Conservation (phyloP, 768 basidiomycete genomes). For the Macrolepiota dolichaula region DNA sequence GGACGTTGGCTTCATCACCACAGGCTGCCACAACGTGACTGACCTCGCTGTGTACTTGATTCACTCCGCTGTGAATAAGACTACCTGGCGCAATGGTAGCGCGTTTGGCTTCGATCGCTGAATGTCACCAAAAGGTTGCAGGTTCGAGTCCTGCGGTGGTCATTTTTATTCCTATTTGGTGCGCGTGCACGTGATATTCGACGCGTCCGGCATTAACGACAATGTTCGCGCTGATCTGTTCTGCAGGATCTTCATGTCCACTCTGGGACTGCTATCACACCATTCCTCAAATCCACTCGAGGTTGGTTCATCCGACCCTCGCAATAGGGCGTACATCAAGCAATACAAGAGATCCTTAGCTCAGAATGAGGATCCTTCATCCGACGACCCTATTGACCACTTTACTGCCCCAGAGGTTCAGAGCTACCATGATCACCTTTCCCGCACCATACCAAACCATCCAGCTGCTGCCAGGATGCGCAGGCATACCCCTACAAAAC, state of each 20-base stretch:
- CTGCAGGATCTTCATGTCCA: slow-evolving; percentile 5
- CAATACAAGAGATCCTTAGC: slow-evolving; percentile 27
- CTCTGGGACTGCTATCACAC: slow-evolving; percentile 41
- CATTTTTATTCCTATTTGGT: slow-evolving; percentile 31
- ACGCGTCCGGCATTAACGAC: slow-evolving; percentile 5
- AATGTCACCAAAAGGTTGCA: slow-evolving; percentile 87
- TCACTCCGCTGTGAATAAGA: slow-evolving; percentile 26
- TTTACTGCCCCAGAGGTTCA: slow-evolving; percentile 34
- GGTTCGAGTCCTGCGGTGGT: slow-evolving; percentile 95
- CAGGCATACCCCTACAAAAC: background rate
- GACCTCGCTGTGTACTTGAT: background rate
- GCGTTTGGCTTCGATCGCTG: slow-evolving; percentile 88
- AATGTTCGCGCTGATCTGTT: background rate
- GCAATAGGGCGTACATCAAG: slow-evolving; percentile 43
- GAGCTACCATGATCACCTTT: slow-evolving; percentile 50
- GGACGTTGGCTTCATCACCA: background rate
- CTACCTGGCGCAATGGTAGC: slow-evolving; percentile 93
- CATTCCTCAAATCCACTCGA: slow-evolving; percentile 78
- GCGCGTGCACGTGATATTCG: slow-evolving; percentile 9
- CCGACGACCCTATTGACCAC: slow-evolving; percentile 50
- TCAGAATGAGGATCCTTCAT: slow-evolving; percentile 31
- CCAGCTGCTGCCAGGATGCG: slow-evolving; percentile 11
- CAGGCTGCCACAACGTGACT: background rate
- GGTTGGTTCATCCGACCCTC: slow-evolving; percentile 56
- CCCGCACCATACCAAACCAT: slow-evolving; percentile 34